Percentiles rank a stretch among this genome's conserved stretches.
These are phyloP conservation scores for Saccharomycopsis fodiens DNA, from an alignment of 805 yeast species.

Conservation along the genomic window DNA sequence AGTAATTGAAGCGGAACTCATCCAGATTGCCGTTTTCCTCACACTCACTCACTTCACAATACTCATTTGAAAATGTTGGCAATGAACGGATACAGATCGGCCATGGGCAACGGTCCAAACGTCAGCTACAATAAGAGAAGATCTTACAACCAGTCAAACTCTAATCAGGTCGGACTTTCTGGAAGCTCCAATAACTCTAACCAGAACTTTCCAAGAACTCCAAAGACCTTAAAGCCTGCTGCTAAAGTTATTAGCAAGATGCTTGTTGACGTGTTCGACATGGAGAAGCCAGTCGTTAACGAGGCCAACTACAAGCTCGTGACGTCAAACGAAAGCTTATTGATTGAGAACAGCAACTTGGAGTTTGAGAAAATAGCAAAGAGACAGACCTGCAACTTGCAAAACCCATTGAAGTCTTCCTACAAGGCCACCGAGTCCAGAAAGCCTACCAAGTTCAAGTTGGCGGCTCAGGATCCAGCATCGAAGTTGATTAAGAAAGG, in stretches of 20 bases:
- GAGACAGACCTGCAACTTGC: constrained; percentile 13
- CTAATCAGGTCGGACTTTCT: background rate
- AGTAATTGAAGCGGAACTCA: background rate
- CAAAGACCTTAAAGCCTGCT: background rate
- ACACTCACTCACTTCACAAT: no score
- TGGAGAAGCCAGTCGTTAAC: constrained; percentile 11
- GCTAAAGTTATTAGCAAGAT: background rate
- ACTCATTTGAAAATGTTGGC: background rate
- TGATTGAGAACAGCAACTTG: background rate
- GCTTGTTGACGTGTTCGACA: constrained; percentile 5
- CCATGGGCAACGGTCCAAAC: background rate
- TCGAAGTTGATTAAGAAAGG: constrained; percentile 11
- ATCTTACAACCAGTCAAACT: background rate
- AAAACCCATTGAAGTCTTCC: constrained; percentile 9
- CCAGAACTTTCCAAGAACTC: background rate
- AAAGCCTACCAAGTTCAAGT: constrained; percentile 1
- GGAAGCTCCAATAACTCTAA: background rate
- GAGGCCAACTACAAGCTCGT: constrained; percentile 7
- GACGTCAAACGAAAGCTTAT: background rate
- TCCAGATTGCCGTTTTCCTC: no score
- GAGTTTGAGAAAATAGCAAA: constrained; percentile 9
- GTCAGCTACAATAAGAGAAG: background rate
- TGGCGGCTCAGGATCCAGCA: constrained; percentile 12
- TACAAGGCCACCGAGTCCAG: background rate
- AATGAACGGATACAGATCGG: background rate